A percentile compares a stretch with the other conserved stretches of the same genome.
These are phyloP conservation scores for Apiospora arundinis DNA, from an alignment of 2,329 filamentous ascomycete genomes.

Conservation along the genomic window DNA sequence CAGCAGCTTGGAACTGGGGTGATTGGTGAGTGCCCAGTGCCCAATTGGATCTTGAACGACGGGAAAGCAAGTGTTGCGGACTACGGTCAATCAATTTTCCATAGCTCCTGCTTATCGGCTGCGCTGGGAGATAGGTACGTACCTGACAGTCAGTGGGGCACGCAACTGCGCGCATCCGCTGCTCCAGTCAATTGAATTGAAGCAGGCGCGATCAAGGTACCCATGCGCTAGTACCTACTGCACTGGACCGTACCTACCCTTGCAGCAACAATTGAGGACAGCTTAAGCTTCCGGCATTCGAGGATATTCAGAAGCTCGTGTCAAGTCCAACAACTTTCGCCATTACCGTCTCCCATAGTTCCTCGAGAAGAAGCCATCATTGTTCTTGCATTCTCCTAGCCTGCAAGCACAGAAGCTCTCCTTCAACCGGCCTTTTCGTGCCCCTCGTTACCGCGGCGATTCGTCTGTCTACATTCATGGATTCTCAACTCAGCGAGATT, in stretches of 20 bases:
- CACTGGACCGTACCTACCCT: neutral
- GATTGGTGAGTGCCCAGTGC: too few relatives aligned
- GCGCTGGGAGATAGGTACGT: too few relatives aligned
- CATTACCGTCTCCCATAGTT: neutral
- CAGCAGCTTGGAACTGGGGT: neutral
- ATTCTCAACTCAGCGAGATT: slow-evolving; percentile 83
- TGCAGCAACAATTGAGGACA: slow-evolving; percentile 19
- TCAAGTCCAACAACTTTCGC: slow-evolving; percentile 6
- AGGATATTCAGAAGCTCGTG: slow-evolving; percentile 3
- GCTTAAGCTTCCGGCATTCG: slow-evolving; percentile 15
- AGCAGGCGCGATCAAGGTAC: slow-evolving; percentile 13
- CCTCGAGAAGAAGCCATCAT: neutral
- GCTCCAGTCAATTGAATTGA: neutral
- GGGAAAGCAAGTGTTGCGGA: neutral
- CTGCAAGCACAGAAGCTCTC: neutral
- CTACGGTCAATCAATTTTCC: neutral
- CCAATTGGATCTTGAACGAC: too few relatives aligned
- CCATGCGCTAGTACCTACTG: neutral
- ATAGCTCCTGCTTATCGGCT: neutral
- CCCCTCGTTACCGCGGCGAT: slow-evolving; percentile 2
- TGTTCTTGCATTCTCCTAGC: neutral
- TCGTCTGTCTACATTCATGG: slow-evolving; percentile 58
- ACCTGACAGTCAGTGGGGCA: neutral
- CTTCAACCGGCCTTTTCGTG: neutral
- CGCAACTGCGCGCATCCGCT: neutral